Percentiles rank a stretch among this genome's conserved stretches.
phyloP scores from a whole-genome alignment of 2,329 filamentous ascomycete species.

The Cyclaneusma minus region DNA sequence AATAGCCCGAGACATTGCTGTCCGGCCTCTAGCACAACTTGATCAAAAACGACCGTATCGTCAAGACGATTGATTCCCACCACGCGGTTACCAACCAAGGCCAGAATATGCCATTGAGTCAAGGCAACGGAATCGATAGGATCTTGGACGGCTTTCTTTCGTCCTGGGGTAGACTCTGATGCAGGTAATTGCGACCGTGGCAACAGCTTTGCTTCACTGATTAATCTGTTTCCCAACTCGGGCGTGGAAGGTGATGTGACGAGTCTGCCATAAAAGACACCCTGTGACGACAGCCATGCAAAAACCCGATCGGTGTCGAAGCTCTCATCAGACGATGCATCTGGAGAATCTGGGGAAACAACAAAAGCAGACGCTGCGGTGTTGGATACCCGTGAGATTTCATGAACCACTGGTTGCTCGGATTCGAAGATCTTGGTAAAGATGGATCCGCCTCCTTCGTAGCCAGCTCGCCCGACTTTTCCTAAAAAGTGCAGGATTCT shows the following conservation, averaged over 20 bases:
- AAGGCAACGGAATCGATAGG: constrained; percentile 66
- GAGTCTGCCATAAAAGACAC: constrained; percentile 76
- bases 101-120: constrained; percentile 86
- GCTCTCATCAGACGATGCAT: constrained; percentile 37
- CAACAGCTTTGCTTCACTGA: constrained; percentile 66
- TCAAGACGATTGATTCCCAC: constrained; percentile 79
- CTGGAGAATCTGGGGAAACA: constrained; percentile 59
- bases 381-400: constrained; percentile 44
- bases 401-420: constrained; percentile 65
- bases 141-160: constrained; percentile 52
- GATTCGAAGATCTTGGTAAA: constrained; percentile 80
- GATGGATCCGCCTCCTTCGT: constrained; percentile 70
- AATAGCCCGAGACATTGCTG: constrained; percentile 73
- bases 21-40: constrained; percentile 65
- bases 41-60: constrained; percentile 73
- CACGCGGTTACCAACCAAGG: constrained; percentile 67
- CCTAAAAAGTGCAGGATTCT: constrained; percentile 71
- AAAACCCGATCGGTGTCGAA: constrained; percentile 54
- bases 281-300: constrained; percentile 81
- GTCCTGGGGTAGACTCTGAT: constrained; percentile 46
- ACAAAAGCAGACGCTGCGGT: constrained; percentile 51
- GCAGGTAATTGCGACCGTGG: constrained; percentile 57
- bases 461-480: constrained; percentile 52
- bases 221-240: constrained; percentile 58
- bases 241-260: constrained; percentile 41